phyloP scores from a whole-genome alignment of 208 protist genomes.

The Phytomonas sp. region DNA sequence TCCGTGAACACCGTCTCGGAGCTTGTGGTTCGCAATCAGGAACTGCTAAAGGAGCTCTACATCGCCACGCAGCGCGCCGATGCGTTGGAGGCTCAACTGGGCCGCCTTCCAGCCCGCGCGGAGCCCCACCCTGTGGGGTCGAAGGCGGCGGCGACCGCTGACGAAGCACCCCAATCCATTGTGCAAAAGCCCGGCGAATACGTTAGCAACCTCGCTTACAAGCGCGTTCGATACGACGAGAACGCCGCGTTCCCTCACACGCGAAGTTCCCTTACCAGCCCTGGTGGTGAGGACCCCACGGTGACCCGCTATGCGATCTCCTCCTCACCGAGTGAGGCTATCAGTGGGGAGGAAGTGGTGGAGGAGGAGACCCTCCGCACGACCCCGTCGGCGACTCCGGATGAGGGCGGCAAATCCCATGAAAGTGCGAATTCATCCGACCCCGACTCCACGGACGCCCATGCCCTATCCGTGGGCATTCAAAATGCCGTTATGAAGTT shows the following conservation, averaged over 20 bases:
- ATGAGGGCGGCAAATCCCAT: background rate
- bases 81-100: slow-evolving; percentile 10
- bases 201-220: background rate
- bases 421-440: background rate
- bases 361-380: background rate
- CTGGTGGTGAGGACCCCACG: background rate
- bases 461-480: slow-evolving; percentile 3
- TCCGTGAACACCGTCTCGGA: slow-evolving; percentile 59
- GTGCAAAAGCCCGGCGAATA: background rate
- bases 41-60: slow-evolving; percentile 68
- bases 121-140: too few species aligned
- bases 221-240: background rate
- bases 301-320: background rate
- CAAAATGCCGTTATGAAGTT: slow-evolving; percentile 18
- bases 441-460: background rate
- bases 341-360: background rate
- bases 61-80: slow-evolving; percentile 32
- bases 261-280: background rate
- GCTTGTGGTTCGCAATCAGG: slow-evolving; percentile 66
- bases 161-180: background rate
- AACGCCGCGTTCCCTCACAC: background rate
- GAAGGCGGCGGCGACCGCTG: background rate
- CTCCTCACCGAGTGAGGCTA: background rate
- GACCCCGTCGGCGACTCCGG: background rate
- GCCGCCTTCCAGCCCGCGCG: background rate